Conservation (phyloP, 306 rosid species). For the Myrica gale region DNA sequence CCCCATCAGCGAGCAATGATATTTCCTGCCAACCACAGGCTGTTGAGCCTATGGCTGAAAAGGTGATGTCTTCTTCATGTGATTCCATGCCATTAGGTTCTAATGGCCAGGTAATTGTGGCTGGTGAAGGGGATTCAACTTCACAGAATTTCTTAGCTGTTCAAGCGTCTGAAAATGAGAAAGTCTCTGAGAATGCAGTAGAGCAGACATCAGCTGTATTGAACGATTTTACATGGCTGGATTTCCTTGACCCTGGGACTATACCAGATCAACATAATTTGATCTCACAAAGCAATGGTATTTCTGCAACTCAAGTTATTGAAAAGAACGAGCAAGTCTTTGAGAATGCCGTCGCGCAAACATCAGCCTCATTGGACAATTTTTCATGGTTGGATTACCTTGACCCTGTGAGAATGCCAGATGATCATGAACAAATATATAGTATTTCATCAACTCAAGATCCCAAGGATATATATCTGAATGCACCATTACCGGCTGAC, state of each 20-base stretch:
- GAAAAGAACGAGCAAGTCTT: constrained; percentile 34
- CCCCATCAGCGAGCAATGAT: constrained; percentile 39
- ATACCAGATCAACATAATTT: constrained; percentile 33
- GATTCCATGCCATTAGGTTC: constrained; percentile 38
- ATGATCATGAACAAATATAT: constrained; percentile 35
- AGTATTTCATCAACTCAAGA: constrained; percentile 41
- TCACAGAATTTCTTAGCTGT: constrained; percentile 39
- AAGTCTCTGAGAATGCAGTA: constrained; percentile 45
- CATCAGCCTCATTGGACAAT: constrained; percentile 35
- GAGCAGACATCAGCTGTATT: constrained; percentile 37
- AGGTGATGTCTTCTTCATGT: constrained; percentile 34
- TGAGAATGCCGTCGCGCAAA: constrained; percentile 51
- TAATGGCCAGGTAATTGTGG: constrained; percentile 26
- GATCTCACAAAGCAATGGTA: constrained; percentile 38
- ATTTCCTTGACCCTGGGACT: constrained; percentile 61
- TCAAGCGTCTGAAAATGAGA: constrained; percentile 42
- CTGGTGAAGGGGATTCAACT: constrained; percentile 38
- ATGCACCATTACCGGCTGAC: constrained; percentile 32
- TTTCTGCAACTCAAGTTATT: constrained; percentile 38
- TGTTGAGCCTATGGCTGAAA: constrained; percentile 25
- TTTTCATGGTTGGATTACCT: constrained; percentile 80
- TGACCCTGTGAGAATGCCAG: constrained; percentile 41
- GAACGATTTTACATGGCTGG: constrained; percentile 65
- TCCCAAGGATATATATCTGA: constrained; percentile 30
- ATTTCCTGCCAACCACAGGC: constrained; percentile 46